Conservation (phyloP, 164 flowering plant species). For the Kalanchoe fedtschenkoi region DNA sequence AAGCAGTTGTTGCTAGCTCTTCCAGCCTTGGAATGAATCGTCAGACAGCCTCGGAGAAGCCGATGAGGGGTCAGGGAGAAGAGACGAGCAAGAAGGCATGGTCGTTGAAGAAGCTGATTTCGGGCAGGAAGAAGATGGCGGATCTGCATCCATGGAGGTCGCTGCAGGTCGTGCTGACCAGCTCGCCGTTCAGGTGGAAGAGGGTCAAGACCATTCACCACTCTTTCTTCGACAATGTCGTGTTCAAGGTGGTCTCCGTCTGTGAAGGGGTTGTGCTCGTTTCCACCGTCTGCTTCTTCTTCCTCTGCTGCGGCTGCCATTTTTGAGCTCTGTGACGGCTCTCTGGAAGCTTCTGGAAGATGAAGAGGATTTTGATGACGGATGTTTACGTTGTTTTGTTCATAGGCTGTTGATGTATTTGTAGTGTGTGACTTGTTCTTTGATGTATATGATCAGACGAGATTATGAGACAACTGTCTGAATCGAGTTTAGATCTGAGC, state of each 20-base stretch:
- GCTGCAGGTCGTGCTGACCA: too few species aligned
- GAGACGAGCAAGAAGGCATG: too few species aligned
- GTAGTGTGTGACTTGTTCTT: not conserved
- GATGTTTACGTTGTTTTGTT: too few species aligned
- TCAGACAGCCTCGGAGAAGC: too few species aligned
- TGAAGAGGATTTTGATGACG: too few species aligned
- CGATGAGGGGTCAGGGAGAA: too few species aligned
- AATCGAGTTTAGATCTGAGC: not conserved
- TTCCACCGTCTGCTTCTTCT: not conserved
- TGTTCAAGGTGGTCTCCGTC: not conserved
- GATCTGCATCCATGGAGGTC: too few species aligned
- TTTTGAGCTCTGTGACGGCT: not conserved
- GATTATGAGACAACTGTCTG: not conserved
- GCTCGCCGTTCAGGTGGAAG: slow-evolving; percentile 7
- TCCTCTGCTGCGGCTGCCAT: not conserved
- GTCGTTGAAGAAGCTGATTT: too few species aligned
- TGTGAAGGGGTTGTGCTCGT: not conserved
- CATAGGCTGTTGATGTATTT: not conserved
- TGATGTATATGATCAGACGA: not conserved
- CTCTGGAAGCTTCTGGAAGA: too few species aligned
- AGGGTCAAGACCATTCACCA: slow-evolving; percentile 12
- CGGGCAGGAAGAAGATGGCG: too few species aligned
- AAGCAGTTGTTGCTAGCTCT: too few species aligned
- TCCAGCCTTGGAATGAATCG: too few species aligned
- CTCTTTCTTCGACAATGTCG: not conserved